These are phyloP conservation scores for Pisolithus microcarpus DNA, from an alignment of 768 basidiomycete genomes.

Conservation along the genomic window DNA sequence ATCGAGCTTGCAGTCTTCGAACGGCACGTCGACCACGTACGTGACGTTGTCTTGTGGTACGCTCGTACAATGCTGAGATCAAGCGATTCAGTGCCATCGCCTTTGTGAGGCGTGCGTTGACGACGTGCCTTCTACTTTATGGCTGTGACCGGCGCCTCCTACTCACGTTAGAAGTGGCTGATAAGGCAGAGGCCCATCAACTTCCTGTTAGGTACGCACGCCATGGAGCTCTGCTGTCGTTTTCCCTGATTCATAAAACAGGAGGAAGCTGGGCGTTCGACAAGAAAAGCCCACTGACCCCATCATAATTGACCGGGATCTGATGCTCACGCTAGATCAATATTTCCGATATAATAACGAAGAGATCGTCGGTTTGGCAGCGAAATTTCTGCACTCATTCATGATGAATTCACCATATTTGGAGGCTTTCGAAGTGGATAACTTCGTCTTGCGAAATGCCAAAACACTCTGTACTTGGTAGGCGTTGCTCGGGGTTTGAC, in stretches of 20 bases:
- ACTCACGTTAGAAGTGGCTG: conserved; percentile 38
- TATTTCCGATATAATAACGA: conserved; percentile 45
- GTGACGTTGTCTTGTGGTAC: conserved; percentile 10
- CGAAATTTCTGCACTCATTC: conserved; percentile 59
- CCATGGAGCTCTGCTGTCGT: not conserved
- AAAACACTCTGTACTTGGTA: conserved; percentile 55
- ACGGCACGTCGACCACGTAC: conserved; percentile 32
- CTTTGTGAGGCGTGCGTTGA: conserved; percentile 58
- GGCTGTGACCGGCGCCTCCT: conserved; percentile 55
- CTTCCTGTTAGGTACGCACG: conserved; percentile 51
- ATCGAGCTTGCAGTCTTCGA: conserved; percentile 26
- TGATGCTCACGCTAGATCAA: conserved; percentile 46
- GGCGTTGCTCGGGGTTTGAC: not conserved
- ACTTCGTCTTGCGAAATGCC: conserved; percentile 63
- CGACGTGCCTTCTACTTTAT: conserved; percentile 54
- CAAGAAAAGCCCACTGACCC: conserved; percentile 44
- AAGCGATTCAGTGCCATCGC: conserved; percentile 23
- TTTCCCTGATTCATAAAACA: conserved; percentile 15
- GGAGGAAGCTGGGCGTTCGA: conserved; percentile 42
- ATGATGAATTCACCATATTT: conserved; percentile 52
- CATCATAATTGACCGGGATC: conserved; percentile 49
- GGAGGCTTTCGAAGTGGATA: conserved; percentile 63
- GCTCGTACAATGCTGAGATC: not conserved
- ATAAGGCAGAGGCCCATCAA: conserved; percentile 38
- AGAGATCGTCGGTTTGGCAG: conserved; percentile 45